Base-by-base conservation (phyloP, 495 filamentous ascomycete species). In the Parathielavia hyrcaniae region DNA sequence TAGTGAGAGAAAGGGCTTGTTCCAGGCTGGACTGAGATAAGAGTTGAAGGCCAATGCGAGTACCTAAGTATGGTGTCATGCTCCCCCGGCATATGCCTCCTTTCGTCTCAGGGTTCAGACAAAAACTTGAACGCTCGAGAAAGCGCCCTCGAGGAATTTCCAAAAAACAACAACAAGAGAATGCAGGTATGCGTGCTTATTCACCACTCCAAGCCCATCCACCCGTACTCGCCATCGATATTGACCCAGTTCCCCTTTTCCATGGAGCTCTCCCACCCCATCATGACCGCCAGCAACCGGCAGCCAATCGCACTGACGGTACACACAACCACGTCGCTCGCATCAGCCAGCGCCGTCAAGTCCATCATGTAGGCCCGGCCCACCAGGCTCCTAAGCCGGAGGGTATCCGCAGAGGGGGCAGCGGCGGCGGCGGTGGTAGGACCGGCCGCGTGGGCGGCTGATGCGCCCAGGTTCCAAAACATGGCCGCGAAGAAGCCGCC, bases 211-310 rank as follows among this genome's bases (percentile, higher is more conserved):
- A 77, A 57, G 5, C 78, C 79, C 54, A 69, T 72, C 83, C 85
- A 87, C 14, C 73, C 73, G 61, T 71, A 82, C 19, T 76, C 79
- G 5, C 84, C 86, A 66, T 91, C 88, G n/a, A 91, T 75, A 68
- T 90, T 90, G 47, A 74, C 69, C 87, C 88, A 91, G 34, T 73
- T 69, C 19, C 71, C 75, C 22, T 77, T 54, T 13, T 67, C 70
- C 51, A 89, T 72, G 22, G 79, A 83, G 6, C 70, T 77, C 19
- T 89, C 84, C 88, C 88, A 90, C 1, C 86, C 87, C 85, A 89
- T 83, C 77, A 90, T 84, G 49, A 91, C 86, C 20, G 81, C 88
- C 48, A 91, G 60, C 48, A 91, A 44, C 23, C 84, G 71, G 63
- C 88, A 91, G 4, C 81, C 83, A 60, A 79, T 76, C 50, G 81